Conservation (phyloP, 768 basidiomycete species). For the Rubroboletus satanas region DNA sequence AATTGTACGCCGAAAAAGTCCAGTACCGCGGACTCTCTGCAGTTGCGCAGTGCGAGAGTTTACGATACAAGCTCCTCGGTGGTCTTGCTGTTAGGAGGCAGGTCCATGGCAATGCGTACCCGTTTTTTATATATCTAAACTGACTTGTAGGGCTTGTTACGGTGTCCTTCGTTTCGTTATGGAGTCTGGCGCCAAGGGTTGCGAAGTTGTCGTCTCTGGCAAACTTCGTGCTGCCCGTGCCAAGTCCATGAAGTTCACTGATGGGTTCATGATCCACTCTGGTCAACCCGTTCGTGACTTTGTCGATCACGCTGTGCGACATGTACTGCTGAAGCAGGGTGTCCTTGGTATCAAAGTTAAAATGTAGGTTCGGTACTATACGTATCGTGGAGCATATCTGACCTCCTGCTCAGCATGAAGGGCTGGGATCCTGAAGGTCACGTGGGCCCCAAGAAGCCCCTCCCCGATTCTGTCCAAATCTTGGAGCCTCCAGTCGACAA, state of each 20-base stretch:
- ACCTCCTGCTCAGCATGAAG: slow-evolving; percentile 73
- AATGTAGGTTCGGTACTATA: slow-evolving; percentile 57
- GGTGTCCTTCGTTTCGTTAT: slow-evolving; percentile 99
- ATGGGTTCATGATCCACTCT: slow-evolving; percentile 99
- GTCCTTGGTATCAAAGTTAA: slow-evolving; percentile 99
- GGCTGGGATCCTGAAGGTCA: slow-evolving; percentile 90
- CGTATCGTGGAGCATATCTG: slow-evolving; percentile 5
- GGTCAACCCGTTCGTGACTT: slow-evolving; percentile 97
- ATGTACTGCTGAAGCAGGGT: slow-evolving; percentile 97
- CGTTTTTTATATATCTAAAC: not conserved
- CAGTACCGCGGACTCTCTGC: slow-evolving; percentile 97
- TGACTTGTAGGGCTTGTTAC: slow-evolving; percentile 76
- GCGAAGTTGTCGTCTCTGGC: slow-evolving; percentile 98
- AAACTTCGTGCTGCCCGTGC: slow-evolving; percentile 99
- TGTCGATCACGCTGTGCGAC: slow-evolving; percentile 95
- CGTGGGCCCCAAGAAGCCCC: slow-evolving; percentile 84
- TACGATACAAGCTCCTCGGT: slow-evolving; percentile 98
- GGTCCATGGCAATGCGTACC: slow-evolving; percentile 22
- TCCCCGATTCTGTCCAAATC: slow-evolving; percentile 92
- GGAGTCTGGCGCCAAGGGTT: slow-evolving; percentile 99
- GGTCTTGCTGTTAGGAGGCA: slow-evolving; percentile 98
- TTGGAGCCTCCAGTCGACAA: slow-evolving; percentile 89
- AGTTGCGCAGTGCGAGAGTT: slow-evolving; percentile 96
- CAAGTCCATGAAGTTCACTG: slow-evolving; percentile 99
- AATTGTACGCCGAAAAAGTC: slow-evolving; percentile 99